phyloP scores from a whole-genome alignment of 225 moss, liverwort and hornwort species.

The Sphagnum contortum region DNA sequence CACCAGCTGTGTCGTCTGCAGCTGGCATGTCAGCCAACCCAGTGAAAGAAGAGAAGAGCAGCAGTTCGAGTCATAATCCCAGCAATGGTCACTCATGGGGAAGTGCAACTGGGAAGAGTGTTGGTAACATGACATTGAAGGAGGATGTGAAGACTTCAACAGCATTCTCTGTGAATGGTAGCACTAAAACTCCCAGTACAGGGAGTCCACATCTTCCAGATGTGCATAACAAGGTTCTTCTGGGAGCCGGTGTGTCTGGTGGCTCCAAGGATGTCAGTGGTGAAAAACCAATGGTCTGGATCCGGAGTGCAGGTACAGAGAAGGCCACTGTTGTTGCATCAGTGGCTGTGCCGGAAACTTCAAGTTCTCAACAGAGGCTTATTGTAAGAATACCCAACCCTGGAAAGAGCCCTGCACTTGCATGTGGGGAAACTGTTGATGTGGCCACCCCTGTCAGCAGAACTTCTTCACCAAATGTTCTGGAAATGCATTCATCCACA shows the following conservation, averaged over 20 bases:
- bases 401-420: conserved; percentile 44
- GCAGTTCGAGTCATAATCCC: conserved; percentile 56
- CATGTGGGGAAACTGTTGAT: conserved; percentile 45
- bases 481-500: conserved; percentile 49
- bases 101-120: conserved; percentile 55
- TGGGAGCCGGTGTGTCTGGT: conserved; percentile 43
- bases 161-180: conserved; percentile 12
- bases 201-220: conserved; percentile 39
- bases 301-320: conserved; percentile 43
- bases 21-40: conserved; percentile 27
- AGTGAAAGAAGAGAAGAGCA: conserved; percentile 82
- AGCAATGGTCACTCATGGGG: conserved; percentile 76
- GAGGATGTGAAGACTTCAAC: conserved; percentile 68
- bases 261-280: conserved; percentile 47
- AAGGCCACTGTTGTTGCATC: conserved; percentile 19
- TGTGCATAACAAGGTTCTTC: conserved; percentile 25
- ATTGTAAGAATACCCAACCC: conserved; percentile 80
- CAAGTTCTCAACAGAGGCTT: conserved; percentile 46
- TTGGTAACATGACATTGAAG: conserved; percentile 47
- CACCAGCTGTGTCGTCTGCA: conserved; percentile 18
- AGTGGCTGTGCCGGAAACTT: too few species aligned
- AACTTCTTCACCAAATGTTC: conserved; percentile 59
- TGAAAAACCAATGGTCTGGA: conserved; percentile 76
- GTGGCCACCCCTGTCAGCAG: conserved; percentile 34
- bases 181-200: conserved; percentile 28